Percentiles rank a stretch among this genome's conserved stretches.
Evolutionary conservation across 345 rosid species (phyloP).

Genomic region (Eutrema japonicum): DNA sequence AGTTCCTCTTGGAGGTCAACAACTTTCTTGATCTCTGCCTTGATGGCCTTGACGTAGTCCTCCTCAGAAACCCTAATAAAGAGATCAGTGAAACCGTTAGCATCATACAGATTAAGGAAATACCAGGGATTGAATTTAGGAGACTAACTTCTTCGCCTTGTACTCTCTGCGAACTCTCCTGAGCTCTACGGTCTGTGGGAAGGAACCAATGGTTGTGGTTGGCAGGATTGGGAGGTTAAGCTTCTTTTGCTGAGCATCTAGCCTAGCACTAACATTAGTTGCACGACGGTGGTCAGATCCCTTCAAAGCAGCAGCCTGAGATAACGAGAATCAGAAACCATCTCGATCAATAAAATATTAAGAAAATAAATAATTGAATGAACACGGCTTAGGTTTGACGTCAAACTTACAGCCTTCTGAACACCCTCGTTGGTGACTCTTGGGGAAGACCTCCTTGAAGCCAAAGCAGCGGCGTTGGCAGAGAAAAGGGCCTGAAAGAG

Average conservation of each 20-base stretch:
- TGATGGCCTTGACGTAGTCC: conserved; percentile 78
- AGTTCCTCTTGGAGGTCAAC: conserved; percentile 94
- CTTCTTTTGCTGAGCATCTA: conserved; percentile 97
- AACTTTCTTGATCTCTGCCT: conserved; percentile 91
- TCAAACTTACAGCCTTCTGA: conserved; percentile 86
- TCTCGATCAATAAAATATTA: conserved; percentile 4
- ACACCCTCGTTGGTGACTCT: conserved; percentile 92
- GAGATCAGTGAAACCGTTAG: conserved; percentile 3
- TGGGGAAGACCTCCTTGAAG: conserved; percentile 91
- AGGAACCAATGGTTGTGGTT: conserved; percentile 96
- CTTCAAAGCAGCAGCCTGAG: conserved; percentile 94
- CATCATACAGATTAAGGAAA: conserved; percentile 2
- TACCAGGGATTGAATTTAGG: conserved; percentile 5
- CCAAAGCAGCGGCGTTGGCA: conserved; percentile 84
- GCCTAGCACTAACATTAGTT: conserved; percentile 81
- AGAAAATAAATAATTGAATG: neutral
- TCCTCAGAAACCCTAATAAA: conserved; percentile 81
- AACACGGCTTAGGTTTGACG: conserved; percentile 3
- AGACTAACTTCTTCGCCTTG: conserved; percentile 87
- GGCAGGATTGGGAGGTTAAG: conserved; percentile 95
- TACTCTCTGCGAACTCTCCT: conserved; percentile 98
- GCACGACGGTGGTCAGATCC: conserved; percentile 93
- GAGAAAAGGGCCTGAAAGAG: conserved; percentile 73
- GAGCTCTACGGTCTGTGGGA: conserved; percentile 95
- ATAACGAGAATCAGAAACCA: conserved; percentile 30